Evolutionary conservation across 2,329 filamentous ascomycete genomes (phyloP).

Genomic region (Diaporthe destruens): DNA sequence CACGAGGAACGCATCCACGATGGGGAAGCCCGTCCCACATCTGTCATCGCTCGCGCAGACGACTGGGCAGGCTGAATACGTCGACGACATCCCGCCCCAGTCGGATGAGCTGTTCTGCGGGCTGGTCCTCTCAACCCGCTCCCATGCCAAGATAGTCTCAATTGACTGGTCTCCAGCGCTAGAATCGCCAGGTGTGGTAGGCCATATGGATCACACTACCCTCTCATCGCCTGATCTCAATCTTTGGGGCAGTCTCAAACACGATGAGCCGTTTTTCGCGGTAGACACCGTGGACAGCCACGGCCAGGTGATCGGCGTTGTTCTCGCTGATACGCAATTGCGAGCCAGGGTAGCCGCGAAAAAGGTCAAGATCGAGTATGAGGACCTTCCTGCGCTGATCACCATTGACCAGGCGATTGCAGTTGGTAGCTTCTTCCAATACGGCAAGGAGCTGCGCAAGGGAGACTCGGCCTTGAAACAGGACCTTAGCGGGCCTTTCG

Average conservation of each 20-base stretch:
- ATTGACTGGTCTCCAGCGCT: constrained; percentile 15
- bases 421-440: constrained; percentile 86
- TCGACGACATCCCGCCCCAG: constrained; percentile 89
- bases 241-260: constrained; percentile 85
- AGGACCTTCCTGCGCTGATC: constrained; percentile 88
- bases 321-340: constrained; percentile 83
- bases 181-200: background rate
- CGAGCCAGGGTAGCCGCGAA: constrained; percentile 83
- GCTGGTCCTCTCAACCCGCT: constrained; percentile 50
- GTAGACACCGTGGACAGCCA: constrained; percentile 89
- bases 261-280: constrained; percentile 92
- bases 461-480: constrained; percentile 57
- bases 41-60: constrained; percentile 93
- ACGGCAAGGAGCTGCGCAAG: constrained; percentile 84
- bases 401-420: constrained; percentile 97
- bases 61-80: constrained; percentile 94
- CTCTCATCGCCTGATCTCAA: constrained; percentile 84
- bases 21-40: constrained; percentile 87
- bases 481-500: constrained; percentile 80
- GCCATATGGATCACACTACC: constrained; percentile 83
- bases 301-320: constrained; percentile 91
- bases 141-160: constrained; percentile 10
- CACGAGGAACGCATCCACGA: constrained; percentile 77
- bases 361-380: constrained; percentile 89
- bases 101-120: constrained; percentile 91